A percentile compares a stretch with the other conserved stretches of the same genome.
phyloP scores from a whole-genome alignment of 257 asterid species.

The Przewalskia tangutica region DNA sequence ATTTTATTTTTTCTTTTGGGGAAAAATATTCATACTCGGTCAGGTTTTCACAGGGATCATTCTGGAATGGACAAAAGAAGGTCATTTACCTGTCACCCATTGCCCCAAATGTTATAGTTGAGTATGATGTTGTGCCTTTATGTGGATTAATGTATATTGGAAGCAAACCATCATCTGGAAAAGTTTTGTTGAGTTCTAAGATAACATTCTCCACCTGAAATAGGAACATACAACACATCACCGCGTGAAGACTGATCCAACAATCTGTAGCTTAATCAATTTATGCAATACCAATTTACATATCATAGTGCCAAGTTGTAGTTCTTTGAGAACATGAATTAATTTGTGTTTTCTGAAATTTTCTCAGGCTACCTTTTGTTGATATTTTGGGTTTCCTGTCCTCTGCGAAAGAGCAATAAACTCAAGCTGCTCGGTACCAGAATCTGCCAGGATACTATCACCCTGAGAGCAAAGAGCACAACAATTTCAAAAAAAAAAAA shows the following conservation, averaged over 20 bases:
- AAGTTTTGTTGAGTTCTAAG: slow-evolving; percentile 72
- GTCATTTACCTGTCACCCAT: slow-evolving; percentile 92
- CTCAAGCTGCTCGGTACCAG: slow-evolving; percentile 96
- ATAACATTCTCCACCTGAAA: slow-evolving; percentile 91
- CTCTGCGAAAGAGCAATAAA: slow-evolving; percentile 98
- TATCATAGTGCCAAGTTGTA: neutral
- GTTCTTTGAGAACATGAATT: neutral
- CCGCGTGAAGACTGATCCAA: neutral
- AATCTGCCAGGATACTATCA: slow-evolving; percentile 93
- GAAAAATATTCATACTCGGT: neutral
- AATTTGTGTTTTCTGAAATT: neutral
- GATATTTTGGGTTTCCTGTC: slow-evolving; percentile 86
- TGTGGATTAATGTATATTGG: slow-evolving; percentile 88
- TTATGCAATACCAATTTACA: neutral
- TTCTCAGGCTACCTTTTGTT: slow-evolving; percentile 50
- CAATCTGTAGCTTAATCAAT: neutral
- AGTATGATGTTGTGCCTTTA: slow-evolving; percentile 57
- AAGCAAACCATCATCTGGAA: slow-evolving; percentile 91
- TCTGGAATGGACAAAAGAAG: neutral
- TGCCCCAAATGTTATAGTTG: slow-evolving; percentile 97
- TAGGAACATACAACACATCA: slow-evolving; percentile 11
- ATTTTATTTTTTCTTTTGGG: neutral
- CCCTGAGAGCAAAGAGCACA: slow-evolving; percentile 48
- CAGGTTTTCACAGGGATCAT: neutral
- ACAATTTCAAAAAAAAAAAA: neutral